Evolutionary conservation across 208 protist species (phyloP).

Genomic region (Leishmania tropica): DNA sequence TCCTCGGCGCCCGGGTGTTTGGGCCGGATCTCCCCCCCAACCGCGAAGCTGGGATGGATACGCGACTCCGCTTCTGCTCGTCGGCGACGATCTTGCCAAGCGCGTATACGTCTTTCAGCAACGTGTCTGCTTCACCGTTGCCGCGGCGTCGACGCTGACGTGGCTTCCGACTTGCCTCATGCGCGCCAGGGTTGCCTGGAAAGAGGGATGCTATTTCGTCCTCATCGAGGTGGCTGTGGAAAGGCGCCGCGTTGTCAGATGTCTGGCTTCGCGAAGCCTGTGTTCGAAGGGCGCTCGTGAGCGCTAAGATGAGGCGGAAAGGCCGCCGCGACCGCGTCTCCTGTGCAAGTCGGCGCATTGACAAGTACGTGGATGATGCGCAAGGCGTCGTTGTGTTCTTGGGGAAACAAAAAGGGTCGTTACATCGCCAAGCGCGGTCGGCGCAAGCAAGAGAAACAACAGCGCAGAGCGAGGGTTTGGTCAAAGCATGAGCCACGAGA

Average conservation of each 20-base stretch:
- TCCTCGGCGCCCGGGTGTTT: background rate
- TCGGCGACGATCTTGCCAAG: slow-evolving; percentile 24
- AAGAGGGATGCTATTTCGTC: slow-evolving; percentile 1
- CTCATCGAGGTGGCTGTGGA: background rate
- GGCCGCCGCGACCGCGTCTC: too few species aligned
- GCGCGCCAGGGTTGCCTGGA: background rate
- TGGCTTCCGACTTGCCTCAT: background rate
- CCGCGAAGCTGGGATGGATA: slow-evolving; percentile 25
- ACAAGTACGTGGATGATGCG: background rate
- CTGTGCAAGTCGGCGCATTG: slow-evolving; percentile 1
- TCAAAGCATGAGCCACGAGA: background rate
- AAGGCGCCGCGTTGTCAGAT: too few species aligned
- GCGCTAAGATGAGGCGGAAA: too few species aligned
- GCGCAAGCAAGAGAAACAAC: background rate
- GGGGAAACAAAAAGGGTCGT: background rate
- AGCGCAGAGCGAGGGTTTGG: background rate
- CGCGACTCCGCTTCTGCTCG: slow-evolving; percentile 28
- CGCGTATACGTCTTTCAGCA: slow-evolving; percentile 17
- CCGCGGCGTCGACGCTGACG: background rate
- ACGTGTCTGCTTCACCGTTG: slow-evolving; percentile 8
- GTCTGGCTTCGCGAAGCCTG: background rate
- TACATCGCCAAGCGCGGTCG: background rate
- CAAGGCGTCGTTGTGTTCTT: background rate
- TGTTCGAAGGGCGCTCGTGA: background rate
- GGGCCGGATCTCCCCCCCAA: background rate